Evolutionary conservation across 352 stramenopile genomes (phyloP).

Genomic region (Phytophthora cactorum): DNA sequence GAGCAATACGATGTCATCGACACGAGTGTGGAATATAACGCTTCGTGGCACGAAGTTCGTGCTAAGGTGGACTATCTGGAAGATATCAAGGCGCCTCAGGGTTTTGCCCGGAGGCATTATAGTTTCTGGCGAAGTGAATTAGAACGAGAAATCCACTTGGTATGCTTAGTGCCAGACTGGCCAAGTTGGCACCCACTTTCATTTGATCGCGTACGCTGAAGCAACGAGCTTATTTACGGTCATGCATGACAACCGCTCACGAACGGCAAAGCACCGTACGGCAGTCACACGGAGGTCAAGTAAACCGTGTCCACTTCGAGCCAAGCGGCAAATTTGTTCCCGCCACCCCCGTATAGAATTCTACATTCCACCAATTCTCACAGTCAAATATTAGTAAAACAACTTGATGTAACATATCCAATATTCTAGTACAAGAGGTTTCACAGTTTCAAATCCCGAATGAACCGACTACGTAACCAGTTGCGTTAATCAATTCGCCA

Average conservation of each 20-base stretch:
- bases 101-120: too few relatives aligned
- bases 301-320: conserved; percentile 9
- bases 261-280: not conserved
- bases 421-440: not conserved
- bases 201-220: too few relatives aligned
- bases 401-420: not conserved
- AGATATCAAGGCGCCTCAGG: too few relatives aligned
- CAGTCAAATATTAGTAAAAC: not conserved
- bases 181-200: too few relatives aligned
- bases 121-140: too few relatives aligned
- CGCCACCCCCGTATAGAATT: not conserved
- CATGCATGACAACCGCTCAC: not conserved
- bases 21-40: too few relatives aligned
- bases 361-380: not conserved
- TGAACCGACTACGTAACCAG: not conserved
- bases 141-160: too few relatives aligned
- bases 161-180: too few relatives aligned
- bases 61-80: too few relatives aligned
- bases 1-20: too few relatives aligned
- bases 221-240: not conserved
- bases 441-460: not conserved
- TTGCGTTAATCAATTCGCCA: conserved; percentile 19
- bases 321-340: not conserved
- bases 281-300: conserved; percentile 1
- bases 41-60: too few relatives aligned